These are phyloP conservation scores for Fusarium denticulatum DNA, from an alignment of 2,329 filamentous ascomycete genomes.

Conservation along the genomic window DNA sequence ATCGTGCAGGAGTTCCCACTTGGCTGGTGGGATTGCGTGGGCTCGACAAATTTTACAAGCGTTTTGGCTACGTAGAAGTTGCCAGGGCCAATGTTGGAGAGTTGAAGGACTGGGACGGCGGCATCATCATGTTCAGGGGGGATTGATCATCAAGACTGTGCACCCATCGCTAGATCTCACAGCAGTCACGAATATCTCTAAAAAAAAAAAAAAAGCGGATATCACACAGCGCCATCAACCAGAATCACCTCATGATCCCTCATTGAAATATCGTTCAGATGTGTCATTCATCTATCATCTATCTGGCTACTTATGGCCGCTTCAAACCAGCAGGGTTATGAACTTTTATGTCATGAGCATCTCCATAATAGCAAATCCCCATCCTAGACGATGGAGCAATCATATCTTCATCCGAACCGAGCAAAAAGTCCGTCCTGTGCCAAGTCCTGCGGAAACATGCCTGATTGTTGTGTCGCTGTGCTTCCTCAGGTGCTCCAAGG, in stretches of 20 bases:
- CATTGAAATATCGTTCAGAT: not conserved
- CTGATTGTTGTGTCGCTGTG: not conserved
- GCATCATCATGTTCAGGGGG: constrained; percentile 51
- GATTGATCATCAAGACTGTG: constrained; percentile 27
- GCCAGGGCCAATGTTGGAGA: constrained; percentile 50
- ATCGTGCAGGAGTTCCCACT: constrained; percentile 43
- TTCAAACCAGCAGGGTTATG: constrained; percentile 10
- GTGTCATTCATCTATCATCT: constrained; percentile 3
- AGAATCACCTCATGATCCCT: not conserved
- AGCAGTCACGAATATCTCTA: not conserved
- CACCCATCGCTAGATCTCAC: not conserved
- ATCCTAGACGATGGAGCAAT: constrained; percentile 3
- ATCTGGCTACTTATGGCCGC: not conserved
- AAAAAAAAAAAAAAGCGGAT: not conserved
- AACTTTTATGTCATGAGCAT: constrained; percentile 14
- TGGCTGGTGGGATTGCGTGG: constrained; percentile 49
- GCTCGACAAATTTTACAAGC: constrained; percentile 47
- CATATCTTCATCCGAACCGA: not conserved
- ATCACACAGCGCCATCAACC: not conserved
- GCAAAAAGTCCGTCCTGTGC: constrained; percentile 2
- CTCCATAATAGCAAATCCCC: constrained; percentile 9
- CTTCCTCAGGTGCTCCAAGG: constrained; percentile 2
- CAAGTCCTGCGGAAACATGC: not conserved
- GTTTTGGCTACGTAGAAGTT: constrained; percentile 49
- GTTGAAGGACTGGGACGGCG: constrained; percentile 50